Percentiles rank a stretch among this genome's conserved stretches.
Conservation (phyloP, 768 basidiomycete species). For the Mycena vitilis region DNA sequence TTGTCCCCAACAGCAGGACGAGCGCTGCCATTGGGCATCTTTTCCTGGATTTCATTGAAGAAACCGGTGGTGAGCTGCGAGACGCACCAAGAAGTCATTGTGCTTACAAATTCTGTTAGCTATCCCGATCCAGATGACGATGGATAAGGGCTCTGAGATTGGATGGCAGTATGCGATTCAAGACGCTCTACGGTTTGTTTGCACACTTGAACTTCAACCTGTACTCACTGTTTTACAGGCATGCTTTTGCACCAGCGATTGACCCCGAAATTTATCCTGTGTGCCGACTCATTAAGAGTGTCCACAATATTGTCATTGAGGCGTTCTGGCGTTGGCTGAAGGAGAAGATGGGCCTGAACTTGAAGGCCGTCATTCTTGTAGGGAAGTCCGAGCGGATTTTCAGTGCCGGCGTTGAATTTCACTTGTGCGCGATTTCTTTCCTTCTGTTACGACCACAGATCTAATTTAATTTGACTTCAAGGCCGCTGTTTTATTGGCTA, state of each 20-base stretch:
- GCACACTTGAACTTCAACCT: neutral
- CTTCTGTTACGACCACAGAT: too few species aligned
- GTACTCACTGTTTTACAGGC: too few species aligned
- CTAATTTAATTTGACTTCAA: too few species aligned
- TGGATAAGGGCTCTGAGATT: constrained; percentile 46
- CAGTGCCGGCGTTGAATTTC: constrained; percentile 22
- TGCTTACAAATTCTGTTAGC: constrained; percentile 27
- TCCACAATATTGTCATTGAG: constrained; percentile 45
- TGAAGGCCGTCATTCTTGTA: too few species aligned
- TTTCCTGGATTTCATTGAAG: constrained; percentile 46
- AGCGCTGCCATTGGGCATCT: constrained; percentile 44
- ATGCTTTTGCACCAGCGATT: constrained; percentile 38
- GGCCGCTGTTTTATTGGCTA: too few species aligned
- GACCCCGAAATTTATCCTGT: constrained; percentile 37
- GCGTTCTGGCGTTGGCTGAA: constrained; percentile 43
- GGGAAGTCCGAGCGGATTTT: constrained; percentile 17
- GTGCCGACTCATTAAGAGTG: constrained; percentile 37
- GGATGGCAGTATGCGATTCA: constrained; percentile 39
- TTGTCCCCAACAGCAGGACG: constrained; percentile 43
- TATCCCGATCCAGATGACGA: constrained; percentile 43
- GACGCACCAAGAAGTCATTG: too few species aligned
- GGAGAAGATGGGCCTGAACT: constrained; percentile 31
- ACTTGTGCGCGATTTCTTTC: too few species aligned
- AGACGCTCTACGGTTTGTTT: constrained; percentile 3
- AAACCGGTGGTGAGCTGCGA: constrained; percentile 39